Evolutionary conservation across 345 rosid genomes (phyloP), one percentile per base, ranked within the genome.

Genomic region (Trapa bicornis): DNA sequence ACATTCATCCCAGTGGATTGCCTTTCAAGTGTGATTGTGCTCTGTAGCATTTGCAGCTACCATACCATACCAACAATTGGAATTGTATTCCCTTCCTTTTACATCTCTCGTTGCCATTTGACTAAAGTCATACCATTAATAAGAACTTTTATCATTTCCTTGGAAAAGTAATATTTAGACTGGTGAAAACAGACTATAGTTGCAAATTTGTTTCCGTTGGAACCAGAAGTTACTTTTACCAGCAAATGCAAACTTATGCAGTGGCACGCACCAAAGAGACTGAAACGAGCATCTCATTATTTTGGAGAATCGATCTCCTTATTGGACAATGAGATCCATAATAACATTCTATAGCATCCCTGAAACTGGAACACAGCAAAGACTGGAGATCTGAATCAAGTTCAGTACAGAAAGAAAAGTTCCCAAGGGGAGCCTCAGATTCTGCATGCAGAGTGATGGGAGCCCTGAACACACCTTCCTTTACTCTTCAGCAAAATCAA

Each of bases 61-160:
- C 29, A 22, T 22, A 22, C 29, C 29, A 22, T 22, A 22, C 29
- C 29, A 22, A 0, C 29, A 22, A 22, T 22, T 22, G 29, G 29
- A 22, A 67, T 58, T 78, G 81, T 78, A 80, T 78, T 74, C 73
- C 38, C 42, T 48, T 41, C 65, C 72, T 67, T 73, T 77, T 75
- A 32, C 37, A 12, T 71, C 43, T 41, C 52, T 50, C 7, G 36
- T 57, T 53, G 16, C 35, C 60, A 64, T 0, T 15, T 45, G 17
- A 35, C 16, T 37, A 15, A 10, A 64, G 2, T 64, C 1, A 39
- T 2, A 37, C 38, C 7, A 64, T 22, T 22, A 17, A 17, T 15
- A 0, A 36, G 39, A 16, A 36, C 17, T 1, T 41, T 8, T 41
- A 41, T 41, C 43, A 3, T 3, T 41, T 41, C 43, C 43, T 41